Evolutionary conservation across 306 rosid genomes (phyloP).

Genomic region (Geum urbanum): DNA sequence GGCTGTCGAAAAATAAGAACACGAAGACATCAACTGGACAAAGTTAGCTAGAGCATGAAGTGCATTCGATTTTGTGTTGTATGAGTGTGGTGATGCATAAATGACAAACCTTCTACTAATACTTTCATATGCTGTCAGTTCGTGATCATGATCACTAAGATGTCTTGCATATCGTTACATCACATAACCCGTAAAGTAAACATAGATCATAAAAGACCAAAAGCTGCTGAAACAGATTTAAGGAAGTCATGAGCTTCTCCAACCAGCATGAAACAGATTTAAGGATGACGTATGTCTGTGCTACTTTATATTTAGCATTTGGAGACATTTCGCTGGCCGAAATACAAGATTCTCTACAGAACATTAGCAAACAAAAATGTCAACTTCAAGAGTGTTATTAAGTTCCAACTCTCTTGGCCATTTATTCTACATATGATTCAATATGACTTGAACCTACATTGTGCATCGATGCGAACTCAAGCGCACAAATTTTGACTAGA

Average conservation of each 20-base stretch:
- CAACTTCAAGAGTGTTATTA: background rate
- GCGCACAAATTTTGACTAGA: background rate
- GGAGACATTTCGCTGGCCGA: background rate
- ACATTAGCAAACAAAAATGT: slow-evolving; percentile 2
- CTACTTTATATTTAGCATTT: background rate
- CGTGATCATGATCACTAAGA: background rate
- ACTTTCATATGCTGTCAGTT: background rate
- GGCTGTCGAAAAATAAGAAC: slow-evolving; percentile 1
- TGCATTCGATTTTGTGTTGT: background rate
- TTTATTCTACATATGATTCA: background rate
- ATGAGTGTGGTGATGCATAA: background rate
- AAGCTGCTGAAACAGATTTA: too few species aligned
- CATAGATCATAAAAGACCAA: too few species aligned
- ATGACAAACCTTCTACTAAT: background rate
- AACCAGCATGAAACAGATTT: background rate
- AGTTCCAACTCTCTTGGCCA: background rate
- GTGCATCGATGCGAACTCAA: slow-evolving; percentile 10
- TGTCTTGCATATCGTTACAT: background rate
- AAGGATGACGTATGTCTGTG: background rate
- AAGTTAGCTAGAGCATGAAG: background rate
- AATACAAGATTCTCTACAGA: background rate
- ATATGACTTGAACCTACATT: background rate
- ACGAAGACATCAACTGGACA: slow-evolving; percentile 4
- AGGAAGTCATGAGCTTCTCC: background rate
- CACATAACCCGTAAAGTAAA: background rate